Evolutionary conservation across 495 filamentous ascomycete genomes (phyloP), one percentile per base, ranked within the genome.

Genomic region (Talaromyces nanjingensis): DNA sequence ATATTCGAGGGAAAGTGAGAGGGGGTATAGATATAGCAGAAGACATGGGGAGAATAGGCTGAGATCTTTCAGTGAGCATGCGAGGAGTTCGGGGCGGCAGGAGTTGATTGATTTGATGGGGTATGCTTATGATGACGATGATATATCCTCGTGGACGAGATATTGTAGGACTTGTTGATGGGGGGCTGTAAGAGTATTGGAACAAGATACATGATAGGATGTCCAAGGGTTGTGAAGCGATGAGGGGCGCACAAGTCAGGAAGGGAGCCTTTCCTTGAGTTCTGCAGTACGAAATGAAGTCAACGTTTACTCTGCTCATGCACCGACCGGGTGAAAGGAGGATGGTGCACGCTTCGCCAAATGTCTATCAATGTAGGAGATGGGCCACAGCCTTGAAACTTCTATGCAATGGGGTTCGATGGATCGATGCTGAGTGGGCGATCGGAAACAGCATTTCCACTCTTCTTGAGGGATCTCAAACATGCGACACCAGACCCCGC

Each of bases 51-150:
- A 62, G 52, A 53, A 33, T 49, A 27, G 60, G 6, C 47, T 62
- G 14, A n/a, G 45, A 49, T 62, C 60, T 22, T 62, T 62, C 45
- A 49, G 60, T 16, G 60, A 62, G 20, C 60, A 49, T 33, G 60
- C 45, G 25, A 47, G 60, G 12, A 12, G 60, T 33, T 62, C 60
- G 24, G 27, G 39, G n/a, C 39, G 60, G 16, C 60, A 29, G 39
- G 60, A 62, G 3, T 16, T 62, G 60, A 62, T 52, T 33, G 60
- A 62, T 62, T 16, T 62, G 45, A 62, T 62, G 47, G 22, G 33
- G 16, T 62, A 62, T 34, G 42, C 39, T 34, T 53, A 47, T 33
- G 60, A 54, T 33, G 60, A 62, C 42, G 60, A 54, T 33, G 60
- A 54, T 6, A 37, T 53, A 12, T 52, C 59, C 11, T 47, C 39